Base-by-base conservation (phyloP, 129 eudicot genomes). In the Cynara cardunculus region DNA sequence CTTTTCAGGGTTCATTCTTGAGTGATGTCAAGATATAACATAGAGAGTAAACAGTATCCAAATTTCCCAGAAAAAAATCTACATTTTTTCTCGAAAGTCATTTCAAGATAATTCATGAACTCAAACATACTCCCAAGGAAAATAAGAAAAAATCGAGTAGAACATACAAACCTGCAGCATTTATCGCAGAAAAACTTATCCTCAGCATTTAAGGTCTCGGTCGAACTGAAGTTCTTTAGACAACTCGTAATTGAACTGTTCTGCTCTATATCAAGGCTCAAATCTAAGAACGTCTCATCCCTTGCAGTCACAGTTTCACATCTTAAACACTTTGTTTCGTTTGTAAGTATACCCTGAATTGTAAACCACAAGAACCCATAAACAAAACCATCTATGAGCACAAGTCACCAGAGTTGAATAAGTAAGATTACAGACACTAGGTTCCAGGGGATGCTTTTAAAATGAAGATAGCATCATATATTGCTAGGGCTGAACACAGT, bases 171-270 rank as follows among this genome's bases (percentile, higher is more conserved):
- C 97, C 97, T 90, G 93, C 93, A 89, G 70, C 97, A 90, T 79
- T 92, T 92, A 77, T 92, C 95, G 76, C 96, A 92, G 83, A 92
- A 92, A 77, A 92, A 90, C 79, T 92, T 92, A 86, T 92, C 97
- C 81, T 92, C 96, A 2, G 96, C 97, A 86, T 92, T 92, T 73
- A 92, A 80, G 18, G 97, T 92, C 86, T 92, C 97, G 2, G 95
- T 92, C 68, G 97, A 92, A 72, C 97, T 90, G 62, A 92, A 92
- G 77, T 92, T 88, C 76, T 90, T 90, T 26, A 90, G 80, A 24
- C 96, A 90, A 35, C 96, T 90, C 6, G 92, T 90, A 69, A 90
- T 90, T 26, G 96, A 90, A 83, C 89, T 90, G 69, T 90, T 90
- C 81, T 88, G 92, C 81, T 90, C 96, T 27, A 90, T 90, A 85